These are phyloP conservation scores for Coix lacrymajobi DNA, from an alignment of 176 grass and related monocot genomes.

Conservation along the genomic window DNA sequence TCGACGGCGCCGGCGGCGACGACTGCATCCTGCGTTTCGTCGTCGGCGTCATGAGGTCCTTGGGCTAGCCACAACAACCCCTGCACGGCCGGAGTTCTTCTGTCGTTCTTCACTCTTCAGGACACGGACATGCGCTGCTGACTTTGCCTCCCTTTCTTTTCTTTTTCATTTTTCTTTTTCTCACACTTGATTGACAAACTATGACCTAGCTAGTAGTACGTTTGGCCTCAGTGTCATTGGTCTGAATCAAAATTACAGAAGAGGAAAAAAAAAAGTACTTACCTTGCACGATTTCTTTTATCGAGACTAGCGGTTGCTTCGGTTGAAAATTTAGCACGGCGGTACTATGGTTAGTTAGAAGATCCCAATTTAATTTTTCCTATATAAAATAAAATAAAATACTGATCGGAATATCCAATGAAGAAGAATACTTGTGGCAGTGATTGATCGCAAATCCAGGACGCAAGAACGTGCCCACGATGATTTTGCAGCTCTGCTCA, in stretches of 20 bases:
- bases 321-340: not conserved
- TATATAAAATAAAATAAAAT: not conserved
- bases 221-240: not conserved
- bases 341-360: not conserved
- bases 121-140: not conserved
- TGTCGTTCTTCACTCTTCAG: too few species aligned
- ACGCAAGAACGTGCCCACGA: not conserved
- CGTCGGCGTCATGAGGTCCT: constrained; percentile 51
- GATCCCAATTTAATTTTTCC: not conserved
- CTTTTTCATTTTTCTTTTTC: not conserved
- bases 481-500: not conserved
- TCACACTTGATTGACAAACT: not conserved
- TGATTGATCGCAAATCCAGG: not conserved
- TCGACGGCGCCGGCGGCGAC: not conserved
- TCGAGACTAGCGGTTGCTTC: not conserved
- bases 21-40: constrained; percentile 59
- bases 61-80: constrained; percentile 9
- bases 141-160: not conserved
- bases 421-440: not conserved
- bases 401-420: not conserved
- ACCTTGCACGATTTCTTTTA: not conserved
- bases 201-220: not conserved
- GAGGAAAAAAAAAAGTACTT: not conserved
- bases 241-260: not conserved
- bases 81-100: not conserved